phyloP scores from a whole-genome alignment of 805 yeast genomes.

The Lipomyces sp. region DNA sequence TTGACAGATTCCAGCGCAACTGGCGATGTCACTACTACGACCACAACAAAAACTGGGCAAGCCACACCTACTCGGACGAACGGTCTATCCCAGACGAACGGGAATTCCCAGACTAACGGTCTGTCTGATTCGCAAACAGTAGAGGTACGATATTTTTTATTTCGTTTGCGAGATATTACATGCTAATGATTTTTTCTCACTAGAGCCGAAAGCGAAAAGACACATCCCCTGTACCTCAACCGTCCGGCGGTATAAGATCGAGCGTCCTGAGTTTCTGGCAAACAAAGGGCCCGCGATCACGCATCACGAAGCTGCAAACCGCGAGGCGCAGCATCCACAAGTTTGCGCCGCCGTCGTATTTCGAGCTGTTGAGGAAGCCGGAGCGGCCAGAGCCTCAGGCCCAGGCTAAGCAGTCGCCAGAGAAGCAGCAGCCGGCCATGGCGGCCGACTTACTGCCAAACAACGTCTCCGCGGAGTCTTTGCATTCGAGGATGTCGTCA shows the following conservation, averaged over 20 bases:
- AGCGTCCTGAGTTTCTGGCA: background rate
- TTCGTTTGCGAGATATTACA: background rate
- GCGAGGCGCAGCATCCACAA: background rate
- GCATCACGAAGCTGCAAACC: background rate
- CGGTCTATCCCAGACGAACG: too few species aligned
- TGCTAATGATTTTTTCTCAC: background rate
- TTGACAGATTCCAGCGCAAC: background rate
- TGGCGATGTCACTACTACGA: background rate
- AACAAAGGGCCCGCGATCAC: background rate
- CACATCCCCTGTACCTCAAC: background rate
- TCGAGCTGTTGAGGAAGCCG: background rate
- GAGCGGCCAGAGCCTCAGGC: background rate
- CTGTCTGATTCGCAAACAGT: too few species aligned
- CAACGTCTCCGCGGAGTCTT: too few species aligned
- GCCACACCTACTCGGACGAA: too few species aligned
- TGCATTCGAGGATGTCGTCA: background rate
- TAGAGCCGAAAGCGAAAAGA: background rate
- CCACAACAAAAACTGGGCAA: too few species aligned
- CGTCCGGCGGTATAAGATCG: background rate
- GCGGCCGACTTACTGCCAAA: too few species aligned
- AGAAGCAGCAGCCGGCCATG: too few species aligned
- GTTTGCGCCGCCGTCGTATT: slow-evolving; percentile 9
- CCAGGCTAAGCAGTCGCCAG: too few species aligned
- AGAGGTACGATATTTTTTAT: background rate
- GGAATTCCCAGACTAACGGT: too few species aligned